These are phyloP conservation scores for Hypericum androsaemum DNA, from an alignment of 345 rosid genomes.

Conservation along the genomic window DNA sequence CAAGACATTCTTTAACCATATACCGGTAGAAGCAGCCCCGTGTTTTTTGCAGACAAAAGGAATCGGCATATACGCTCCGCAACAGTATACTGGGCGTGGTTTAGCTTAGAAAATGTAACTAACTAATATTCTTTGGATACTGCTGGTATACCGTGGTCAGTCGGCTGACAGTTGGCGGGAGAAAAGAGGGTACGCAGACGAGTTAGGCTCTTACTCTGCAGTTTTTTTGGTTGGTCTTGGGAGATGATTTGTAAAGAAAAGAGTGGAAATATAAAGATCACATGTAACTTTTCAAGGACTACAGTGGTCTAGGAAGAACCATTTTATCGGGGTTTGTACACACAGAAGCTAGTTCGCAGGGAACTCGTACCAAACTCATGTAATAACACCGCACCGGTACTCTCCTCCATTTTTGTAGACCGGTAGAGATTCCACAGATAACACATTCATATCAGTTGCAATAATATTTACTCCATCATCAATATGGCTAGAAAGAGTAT, in stretches of 20 bases:
- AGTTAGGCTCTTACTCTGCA: slow-evolving; percentile 1
- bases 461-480: too few species aligned
- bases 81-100: slow-evolving; percentile 10
- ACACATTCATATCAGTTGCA: background rate
- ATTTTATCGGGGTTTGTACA: slow-evolving; percentile 6
- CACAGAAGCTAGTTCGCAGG: slow-evolving; percentile 16
- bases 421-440: slow-evolving; percentile 2
- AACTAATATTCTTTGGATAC: slow-evolving; percentile 15
- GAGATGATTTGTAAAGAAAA: slow-evolving; percentile 22
- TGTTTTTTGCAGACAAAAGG: slow-evolving; percentile 13
- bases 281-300: slow-evolving; percentile 9
- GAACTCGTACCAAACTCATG: background rate
- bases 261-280: slow-evolving; percentile 15
- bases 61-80: slow-evolving; percentile 8
- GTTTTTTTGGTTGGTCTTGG: background rate
- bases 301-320: background rate
- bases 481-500: too few species aligned
- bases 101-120: slow-evolving; percentile 17
- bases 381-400: background rate
- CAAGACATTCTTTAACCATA: slow-evolving; percentile 8
- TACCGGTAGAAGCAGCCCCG: slow-evolving; percentile 5
- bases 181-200: slow-evolving; percentile 5
- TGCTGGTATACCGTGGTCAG: slow-evolving; percentile 8
- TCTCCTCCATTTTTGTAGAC: slow-evolving; percentile 7
- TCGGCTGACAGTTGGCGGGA: too few species aligned